Evolutionary conservation across 2,329 filamentous ascomycete genomes (phyloP), one percentile per base, ranked within the genome.

Genomic region (Sphaerulina populicola): DNA sequence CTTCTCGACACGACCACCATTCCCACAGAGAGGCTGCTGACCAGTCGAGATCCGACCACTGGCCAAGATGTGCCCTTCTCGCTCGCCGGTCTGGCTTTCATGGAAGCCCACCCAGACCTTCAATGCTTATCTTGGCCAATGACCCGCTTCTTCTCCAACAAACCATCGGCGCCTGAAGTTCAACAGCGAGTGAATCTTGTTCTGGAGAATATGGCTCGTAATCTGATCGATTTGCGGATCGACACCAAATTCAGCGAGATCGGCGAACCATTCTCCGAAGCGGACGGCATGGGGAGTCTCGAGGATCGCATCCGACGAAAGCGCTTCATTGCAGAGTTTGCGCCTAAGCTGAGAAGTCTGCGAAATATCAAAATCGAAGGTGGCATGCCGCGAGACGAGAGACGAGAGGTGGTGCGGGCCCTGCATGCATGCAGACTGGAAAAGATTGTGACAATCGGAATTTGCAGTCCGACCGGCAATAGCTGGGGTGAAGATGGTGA

Each of bases 91-190:
- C 53, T 75, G 2, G 60, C 60, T 0, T 75, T 74, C 46, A 60
- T 75, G 56, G 73, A 74, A 55, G 64, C 65, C 9, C 73, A 75
- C 48, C 58, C 63, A 0, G 71, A 70, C 15, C 60, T 75, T 10
- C 63, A 69, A 44, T 74, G 70, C 45, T 62, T 75, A 11, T 70
- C 69, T 4, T 75, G 72, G 72, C 72, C 72, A 0, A 66, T 74
- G 53, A 69, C 71, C 40, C 64, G 64, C n/a, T 71, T 75, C 61
- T 75, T 73, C 56, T 63, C 63, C 7, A 62, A 67, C 30, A 42
- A 35, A 2, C 59, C 56, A 11, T 54, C 62, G 2, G 59, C 61
- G 8, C n/a, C 58, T 12, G 61, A 65, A 3, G 56, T 66, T 3
- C 53, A 57, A 11, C 54, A 45, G 4, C 54, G 65, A 18, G 59